Evolutionary conservation across 176 grass and related monocot genomes (phyloP).

Genomic region (Saccharum spontaneum): DNA sequence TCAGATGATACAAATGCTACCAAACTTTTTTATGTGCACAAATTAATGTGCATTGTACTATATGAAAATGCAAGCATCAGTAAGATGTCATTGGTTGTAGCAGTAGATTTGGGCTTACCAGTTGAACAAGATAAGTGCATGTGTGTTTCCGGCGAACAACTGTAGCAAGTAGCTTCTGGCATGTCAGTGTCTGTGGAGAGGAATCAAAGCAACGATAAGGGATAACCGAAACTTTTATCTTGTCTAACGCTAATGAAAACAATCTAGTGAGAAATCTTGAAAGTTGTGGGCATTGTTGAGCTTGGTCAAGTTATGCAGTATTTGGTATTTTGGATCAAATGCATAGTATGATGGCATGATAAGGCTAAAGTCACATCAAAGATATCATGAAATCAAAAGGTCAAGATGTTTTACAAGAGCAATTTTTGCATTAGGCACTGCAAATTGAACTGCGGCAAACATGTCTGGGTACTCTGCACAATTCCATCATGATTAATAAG

Average conservation of each 20-base stretch:
- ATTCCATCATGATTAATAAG: neutral
- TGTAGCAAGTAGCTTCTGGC: constrained; percentile 82
- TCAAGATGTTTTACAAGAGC: neutral
- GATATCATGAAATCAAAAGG: constrained; percentile 11
- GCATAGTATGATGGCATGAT: neutral
- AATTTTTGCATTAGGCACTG: constrained; percentile 14
- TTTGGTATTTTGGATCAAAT: constrained; percentile 28
- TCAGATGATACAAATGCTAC: constrained; percentile 17
- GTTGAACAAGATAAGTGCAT: constrained; percentile 73
- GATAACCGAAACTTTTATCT: constrained; percentile 18
- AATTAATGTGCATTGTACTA: constrained; percentile 16
- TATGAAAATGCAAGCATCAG: neutral
- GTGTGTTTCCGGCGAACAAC: constrained; percentile 84
- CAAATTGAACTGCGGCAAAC: constrained; percentile 10
- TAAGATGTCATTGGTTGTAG: constrained; percentile 17
- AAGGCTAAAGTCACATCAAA: constrained; percentile 17
- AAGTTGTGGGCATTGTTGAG: neutral
- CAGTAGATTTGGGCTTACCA: constrained; percentile 62
- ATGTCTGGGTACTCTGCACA: constrained; percentile 1
- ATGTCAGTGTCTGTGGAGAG: constrained; percentile 74
- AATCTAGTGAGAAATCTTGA: constrained; percentile 1
- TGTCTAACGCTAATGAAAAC: constrained; percentile 10
- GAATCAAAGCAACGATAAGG: constrained; percentile 48
- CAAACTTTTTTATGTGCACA: neutral
- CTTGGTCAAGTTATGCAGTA: neutral